Evolutionary conservation across 306 rosid species (phyloP), one percentile per base, ranked within the genome.

Genomic region (Spatholobus suberectus): DNA sequence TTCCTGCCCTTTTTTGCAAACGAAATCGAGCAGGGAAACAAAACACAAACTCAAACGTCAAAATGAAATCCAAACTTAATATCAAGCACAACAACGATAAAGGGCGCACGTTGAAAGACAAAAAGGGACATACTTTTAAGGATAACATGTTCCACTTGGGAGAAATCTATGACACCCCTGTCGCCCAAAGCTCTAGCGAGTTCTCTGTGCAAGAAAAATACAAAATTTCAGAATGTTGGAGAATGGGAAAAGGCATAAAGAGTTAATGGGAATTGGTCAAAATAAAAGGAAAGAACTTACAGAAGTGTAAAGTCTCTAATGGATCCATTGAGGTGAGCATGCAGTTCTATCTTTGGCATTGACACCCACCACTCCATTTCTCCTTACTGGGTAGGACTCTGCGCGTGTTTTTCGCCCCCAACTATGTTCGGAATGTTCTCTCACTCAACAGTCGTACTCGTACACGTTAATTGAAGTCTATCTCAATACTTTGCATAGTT

Each of bases 251-350:
- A 49, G 21, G 38, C 47, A 41, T 29, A 38, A 15, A 52, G 41
- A 20, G 68, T 49, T 9, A 20, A 37, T 44, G 40, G 12, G 41
- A 70, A 44, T 15, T 67, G 18, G 35, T 20, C 7, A 9, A 26
- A n/a, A 32, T 4, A 32, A 17, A 32, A 29, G 52, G 15, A 26
- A 20, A 27, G 32, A 17, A 69, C 77, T 68, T 63, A 93, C 98
- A 93, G 85, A 23, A 95, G 86, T 6, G 98, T 95, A 35, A 90
- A 86, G 86, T 93, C 92, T 88, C 98, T 88, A 65, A 93, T 91
- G 62, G 97, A 95, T 85, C 98, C 98, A 80, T 95, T 95, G 79
- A 93, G 97, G 82, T 95, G 98, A 73, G 97, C 98, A 77, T 95
- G 97, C 4, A 95, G 90, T 75, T 95, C 98, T 67, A 93, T 85